These are phyloP conservation scores for Entelexis paramagnoliae DNA, from an alignment of 1,139 yeast genomes.

Conservation along the genomic window DNA sequence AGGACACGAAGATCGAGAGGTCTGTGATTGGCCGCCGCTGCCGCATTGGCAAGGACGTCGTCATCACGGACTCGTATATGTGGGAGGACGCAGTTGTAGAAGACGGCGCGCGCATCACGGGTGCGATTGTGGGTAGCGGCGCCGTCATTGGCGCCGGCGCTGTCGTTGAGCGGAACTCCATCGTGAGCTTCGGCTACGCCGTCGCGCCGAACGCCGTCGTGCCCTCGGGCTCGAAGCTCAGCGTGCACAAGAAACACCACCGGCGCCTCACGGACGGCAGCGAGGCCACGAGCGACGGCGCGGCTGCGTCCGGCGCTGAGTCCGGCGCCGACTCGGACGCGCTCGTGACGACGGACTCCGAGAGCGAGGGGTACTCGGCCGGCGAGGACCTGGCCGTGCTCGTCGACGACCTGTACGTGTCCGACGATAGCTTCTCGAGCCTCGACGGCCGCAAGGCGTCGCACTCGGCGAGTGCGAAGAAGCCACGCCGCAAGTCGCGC, in stretches of 20 bases:
- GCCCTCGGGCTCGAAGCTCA: constrained; percentile 18
- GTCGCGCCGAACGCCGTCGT: constrained; percentile 29
- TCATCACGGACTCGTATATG: constrained; percentile 60
- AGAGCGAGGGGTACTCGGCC: constrained; percentile 10
- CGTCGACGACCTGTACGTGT: constrained; percentile 53
- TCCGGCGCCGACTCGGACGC: constrained; percentile 11
- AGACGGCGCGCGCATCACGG: constrained; percentile 48
- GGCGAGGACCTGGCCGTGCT: constrained; percentile 33
- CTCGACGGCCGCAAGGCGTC: constrained; percentile 13
- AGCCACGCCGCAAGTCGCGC: constrained; percentile 20
- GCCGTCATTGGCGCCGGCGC: constrained; percentile 47
- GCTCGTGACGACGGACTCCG: constrained; percentile 8
- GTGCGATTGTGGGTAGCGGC: constrained; percentile 59
- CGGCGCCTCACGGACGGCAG: background rate
- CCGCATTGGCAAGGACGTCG: constrained; percentile 66
- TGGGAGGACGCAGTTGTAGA: constrained; percentile 76
- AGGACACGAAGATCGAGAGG: constrained; percentile 44
- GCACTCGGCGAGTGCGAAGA: constrained; percentile 17
- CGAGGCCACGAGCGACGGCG: constrained; percentile 8
- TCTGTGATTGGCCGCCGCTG: constrained; percentile 82
- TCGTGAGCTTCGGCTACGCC: constrained; percentile 27
- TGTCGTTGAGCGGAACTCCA: constrained; percentile 28
- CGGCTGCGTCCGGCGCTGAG: constrained; percentile 17
- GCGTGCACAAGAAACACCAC: constrained; percentile 2
- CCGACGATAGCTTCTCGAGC: constrained; percentile 60